A percentile compares a stretch with the other conserved stretches of the same genome.
Evolutionary conservation across 2,329 filamentous ascomycete genomes (phyloP).

Genomic region (Ophiosphaerella narmari): DNA sequence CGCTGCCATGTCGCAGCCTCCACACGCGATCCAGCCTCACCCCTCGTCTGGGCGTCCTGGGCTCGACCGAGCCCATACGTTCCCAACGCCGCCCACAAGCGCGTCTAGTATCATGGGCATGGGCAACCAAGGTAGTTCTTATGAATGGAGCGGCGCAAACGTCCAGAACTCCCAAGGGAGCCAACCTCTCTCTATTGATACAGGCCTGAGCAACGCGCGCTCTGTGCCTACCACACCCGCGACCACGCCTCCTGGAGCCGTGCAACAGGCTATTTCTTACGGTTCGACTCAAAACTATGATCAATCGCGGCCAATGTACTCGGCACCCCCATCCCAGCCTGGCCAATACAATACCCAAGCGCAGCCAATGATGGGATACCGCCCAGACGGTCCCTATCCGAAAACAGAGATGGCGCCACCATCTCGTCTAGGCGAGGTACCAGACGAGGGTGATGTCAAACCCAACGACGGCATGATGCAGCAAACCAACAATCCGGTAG

Average conservation of each 20-base stretch:
- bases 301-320: slow-evolving; percentile 77
- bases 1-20: slow-evolving; percentile 67
- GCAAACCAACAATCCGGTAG: slow-evolving; percentile 53
- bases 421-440: slow-evolving; percentile 64
- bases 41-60: slow-evolving; percentile 67
- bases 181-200: slow-evolving; percentile 81
- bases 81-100: slow-evolving; percentile 90
- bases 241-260: slow-evolving; percentile 81
- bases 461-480: slow-evolving; percentile 63
- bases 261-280: slow-evolving; percentile 82
- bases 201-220: slow-evolving; percentile 74
- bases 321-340: slow-evolving; percentile 67
- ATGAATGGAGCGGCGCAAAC: slow-evolving; percentile 71
- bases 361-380: slow-evolving; percentile 68
- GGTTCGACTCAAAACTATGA: slow-evolving; percentile 75
- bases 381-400: slow-evolving; percentile 58
- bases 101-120: slow-evolving; percentile 85
- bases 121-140: slow-evolving; percentile 72
- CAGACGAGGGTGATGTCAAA: slow-evolving; percentile 68
- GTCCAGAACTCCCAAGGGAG: slow-evolving; percentile 58
- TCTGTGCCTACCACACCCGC: slow-evolving; percentile 91
- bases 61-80: slow-evolving; percentile 81
- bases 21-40: slow-evolving; percentile 66
- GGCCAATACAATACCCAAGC: slow-evolving; percentile 70
- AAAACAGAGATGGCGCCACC: slow-evolving; percentile 91